Evolutionary conservation across 768 basidiomycete genomes (phyloP).

Genomic region (Pleurotus citrinopileatus): DNA sequence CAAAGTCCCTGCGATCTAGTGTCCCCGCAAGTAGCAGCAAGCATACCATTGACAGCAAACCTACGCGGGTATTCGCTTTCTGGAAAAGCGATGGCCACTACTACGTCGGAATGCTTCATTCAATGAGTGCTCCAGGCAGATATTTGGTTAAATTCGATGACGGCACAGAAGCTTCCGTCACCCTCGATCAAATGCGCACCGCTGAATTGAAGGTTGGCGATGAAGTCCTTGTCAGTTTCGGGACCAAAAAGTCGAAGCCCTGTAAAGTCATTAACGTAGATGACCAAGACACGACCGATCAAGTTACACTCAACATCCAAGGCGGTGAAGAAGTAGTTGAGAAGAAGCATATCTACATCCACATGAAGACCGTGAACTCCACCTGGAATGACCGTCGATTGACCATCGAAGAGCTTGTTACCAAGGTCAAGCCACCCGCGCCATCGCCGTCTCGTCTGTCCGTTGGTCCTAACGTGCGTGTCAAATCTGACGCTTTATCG

Average conservation of each 20-base stretch:
- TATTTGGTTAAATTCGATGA: slow-evolving; percentile 73
- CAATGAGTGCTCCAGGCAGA: slow-evolving; percentile 21
- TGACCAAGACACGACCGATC: slow-evolving; percentile 24
- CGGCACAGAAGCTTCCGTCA: slow-evolving; percentile 41
- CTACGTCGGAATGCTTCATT: slow-evolving; percentile 57
- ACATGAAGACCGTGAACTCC: slow-evolving; percentile 43
- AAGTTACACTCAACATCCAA: slow-evolving; percentile 38
- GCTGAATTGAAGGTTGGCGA: slow-evolving; percentile 54
- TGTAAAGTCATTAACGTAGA: slow-evolving; percentile 25
- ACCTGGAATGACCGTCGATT: slow-evolving; percentile 56
- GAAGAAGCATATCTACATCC: slow-evolving; percentile 44
- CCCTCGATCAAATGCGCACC: slow-evolving; percentile 49
- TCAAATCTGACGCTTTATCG: slow-evolving; percentile 34
- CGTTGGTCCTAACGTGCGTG: slow-evolving; percentile 29
- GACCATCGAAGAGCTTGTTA: slow-evolving; percentile 36
- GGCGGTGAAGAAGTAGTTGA: slow-evolving; percentile 27
- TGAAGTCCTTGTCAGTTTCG: slow-evolving; percentile 39
- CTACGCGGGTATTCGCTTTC: slow-evolving; percentile 67
- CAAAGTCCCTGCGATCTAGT: slow-evolving; percentile 38
- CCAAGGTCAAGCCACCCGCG: slow-evolving; percentile 37
- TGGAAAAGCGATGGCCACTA: slow-evolving; percentile 62
- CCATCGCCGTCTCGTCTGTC: slow-evolving; percentile 46
- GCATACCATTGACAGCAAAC: slow-evolving; percentile 13
- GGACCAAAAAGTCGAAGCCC: slow-evolving; percentile 26
- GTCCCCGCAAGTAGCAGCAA: slow-evolving; percentile 22